Evolutionary conservation across 2,329 filamentous ascomycete genomes (phyloP), one percentile per base, ranked within the genome.

Genomic region (Xylariaceae sp.): DNA sequence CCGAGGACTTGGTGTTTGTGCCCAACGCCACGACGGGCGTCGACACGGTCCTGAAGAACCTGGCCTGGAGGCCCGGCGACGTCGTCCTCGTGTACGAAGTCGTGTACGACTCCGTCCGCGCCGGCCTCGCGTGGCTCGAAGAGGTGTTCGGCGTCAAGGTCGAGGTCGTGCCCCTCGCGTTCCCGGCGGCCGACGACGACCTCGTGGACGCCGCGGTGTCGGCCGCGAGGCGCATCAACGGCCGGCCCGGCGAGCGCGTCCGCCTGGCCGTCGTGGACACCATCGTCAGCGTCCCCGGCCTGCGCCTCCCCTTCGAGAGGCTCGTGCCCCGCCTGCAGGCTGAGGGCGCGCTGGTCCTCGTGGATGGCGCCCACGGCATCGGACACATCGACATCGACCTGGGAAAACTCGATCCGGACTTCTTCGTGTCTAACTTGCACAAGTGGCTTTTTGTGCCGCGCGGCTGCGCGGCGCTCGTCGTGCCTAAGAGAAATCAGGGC

Each of bases 371-470:
- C 0, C 87, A 90, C 67, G 81, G 81, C 0, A 72, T 88, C 16
- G 87, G 87, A 0, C 83, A 87, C 43, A 75, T 89, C 9, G 75
- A 79, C 2, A 66, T 89, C 4, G 77, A 88, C 65, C 69, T 90
- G 23, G 63, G 62, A 0, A 60, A 63, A n/a, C 68, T 89, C 15
- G 73, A 82, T 30, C 79, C 85, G 0, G 86, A 89, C 66, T 89
- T 89, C 72, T 82, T 87, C 61, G 79, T 87, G 11, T 82, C 76
- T 43, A 89, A 89, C 63, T 80, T 81, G 58, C 83, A 88, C 68
- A 88, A 88, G 61, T 90, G 86, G 87, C 77, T 89, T 6, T 84
- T 80, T 61, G 79, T 81, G 15, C 87, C 87, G 4, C 80, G 87
- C 41, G 83, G 81, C 45, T 84, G 81, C 62, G 85, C 85, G 0